Percentiles rank a stretch among this genome's conserved stretches.
These are phyloP conservation scores for Fusarium sp. DNA, from an alignment of 2,329 filamentous ascomycete species.

Conservation along the genomic window DNA sequence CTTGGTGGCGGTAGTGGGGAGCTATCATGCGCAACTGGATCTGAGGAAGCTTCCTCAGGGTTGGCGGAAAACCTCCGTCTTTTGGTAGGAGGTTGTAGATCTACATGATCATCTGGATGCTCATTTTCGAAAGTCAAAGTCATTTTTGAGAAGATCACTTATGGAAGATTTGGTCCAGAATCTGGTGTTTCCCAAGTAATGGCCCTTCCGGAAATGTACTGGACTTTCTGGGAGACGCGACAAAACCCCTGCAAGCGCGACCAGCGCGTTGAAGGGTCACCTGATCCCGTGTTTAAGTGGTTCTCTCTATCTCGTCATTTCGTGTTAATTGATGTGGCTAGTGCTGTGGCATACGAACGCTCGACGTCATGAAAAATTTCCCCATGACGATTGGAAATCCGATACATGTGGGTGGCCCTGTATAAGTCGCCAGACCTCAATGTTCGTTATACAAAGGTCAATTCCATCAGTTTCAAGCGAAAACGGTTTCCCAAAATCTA, in stretches of 20 bases:
- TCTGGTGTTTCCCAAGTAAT: neutral
- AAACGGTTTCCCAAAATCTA: neutral
- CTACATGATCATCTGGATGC: conserved; percentile 48
- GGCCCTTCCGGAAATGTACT: conserved; percentile 14
- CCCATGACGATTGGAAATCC: conserved; percentile 43
- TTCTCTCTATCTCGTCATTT: neutral
- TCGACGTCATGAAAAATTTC: conserved; percentile 49
- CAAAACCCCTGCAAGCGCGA: conserved; percentile 47
- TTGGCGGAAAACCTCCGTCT: conserved; percentile 56
- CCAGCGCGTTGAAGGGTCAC: conserved; percentile 55
- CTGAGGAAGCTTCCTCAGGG: conserved; percentile 48
- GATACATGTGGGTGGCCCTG: conserved; percentile 40
- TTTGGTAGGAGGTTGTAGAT: conserved; percentile 60
- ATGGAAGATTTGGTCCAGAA: neutral
- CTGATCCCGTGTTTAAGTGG: conserved; percentile 52
- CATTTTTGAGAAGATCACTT: neutral
- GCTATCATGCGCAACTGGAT: conserved; percentile 39
- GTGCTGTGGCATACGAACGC: conserved; percentile 22
- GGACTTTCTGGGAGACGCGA: conserved; percentile 54
- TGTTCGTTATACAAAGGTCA: conserved; percentile 26
- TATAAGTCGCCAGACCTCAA: conserved; percentile 24
- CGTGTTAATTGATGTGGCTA: conserved; percentile 30
- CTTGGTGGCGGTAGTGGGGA: conserved; percentile 43
- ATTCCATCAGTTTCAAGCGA: conserved; percentile 9
- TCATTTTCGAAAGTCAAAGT: conserved; percentile 52